A percentile compares a stretch with the other conserved stretches of the same genome.
phyloP scores from a whole-genome alignment of 2,329 filamentous ascomycete species.

The Knufia fluminis region DNA sequence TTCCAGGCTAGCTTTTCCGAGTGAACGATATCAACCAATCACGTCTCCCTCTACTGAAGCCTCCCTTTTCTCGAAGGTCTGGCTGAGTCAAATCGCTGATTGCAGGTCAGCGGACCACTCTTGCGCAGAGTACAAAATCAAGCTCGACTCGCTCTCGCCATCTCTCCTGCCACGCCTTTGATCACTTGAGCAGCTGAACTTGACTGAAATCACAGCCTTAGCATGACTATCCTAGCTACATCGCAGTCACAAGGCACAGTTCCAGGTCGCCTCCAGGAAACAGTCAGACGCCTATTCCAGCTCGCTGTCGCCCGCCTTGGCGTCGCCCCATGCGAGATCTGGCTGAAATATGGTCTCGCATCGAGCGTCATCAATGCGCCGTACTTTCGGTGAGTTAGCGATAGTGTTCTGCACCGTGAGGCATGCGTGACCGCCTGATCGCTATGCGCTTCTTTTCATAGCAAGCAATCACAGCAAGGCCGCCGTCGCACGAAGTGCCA shows the following conservation, averaged over 20 bases:
- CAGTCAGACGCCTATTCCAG: no score
- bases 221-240: neutral
- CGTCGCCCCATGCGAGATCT: neutral
- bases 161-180: neutral
- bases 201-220: neutral
- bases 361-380: neutral
- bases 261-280: neutral
- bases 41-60: neutral
- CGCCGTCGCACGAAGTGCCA: neutral
- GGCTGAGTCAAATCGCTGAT: neutral
- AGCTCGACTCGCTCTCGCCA: neutral
- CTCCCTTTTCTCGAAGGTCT: neutral
- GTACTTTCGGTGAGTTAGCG: neutral
- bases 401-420: neutral
- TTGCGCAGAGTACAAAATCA: neutral
- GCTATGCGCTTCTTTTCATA: neutral
- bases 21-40: neutral
- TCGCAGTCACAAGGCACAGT: neutral
- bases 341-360: neutral
- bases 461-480: neutral
- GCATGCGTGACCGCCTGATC: neutral
- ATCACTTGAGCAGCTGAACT: neutral
- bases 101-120: neutral
- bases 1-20: neutral
- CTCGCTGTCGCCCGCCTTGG: neutral